Evolutionary conservation across 352 stramenopile species (phyloP).

Genomic region (Phytophthora pistaciae): DNA sequence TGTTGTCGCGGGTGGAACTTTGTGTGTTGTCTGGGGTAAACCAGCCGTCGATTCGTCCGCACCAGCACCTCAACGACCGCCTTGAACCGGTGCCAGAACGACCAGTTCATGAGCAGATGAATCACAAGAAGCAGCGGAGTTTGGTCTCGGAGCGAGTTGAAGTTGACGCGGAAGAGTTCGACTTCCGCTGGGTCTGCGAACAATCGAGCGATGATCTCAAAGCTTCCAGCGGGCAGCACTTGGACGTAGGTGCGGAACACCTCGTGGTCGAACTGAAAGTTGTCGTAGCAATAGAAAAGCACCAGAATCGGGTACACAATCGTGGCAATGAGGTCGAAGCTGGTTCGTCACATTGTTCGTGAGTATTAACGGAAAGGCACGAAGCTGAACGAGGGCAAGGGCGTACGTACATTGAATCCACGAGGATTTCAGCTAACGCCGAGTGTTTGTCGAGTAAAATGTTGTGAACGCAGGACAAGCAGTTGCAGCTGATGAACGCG

Average conservation of each 20-base stretch:
- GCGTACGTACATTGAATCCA: slow-evolving; percentile 54
- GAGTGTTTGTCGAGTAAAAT: slow-evolving; percentile 38
- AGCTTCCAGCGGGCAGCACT: slow-evolving; percentile 26
- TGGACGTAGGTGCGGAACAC: slow-evolving; percentile 31
- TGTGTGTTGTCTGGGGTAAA: slow-evolving; percentile 34
- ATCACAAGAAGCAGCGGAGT: slow-evolving; percentile 33
- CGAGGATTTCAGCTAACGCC: slow-evolving; percentile 39
- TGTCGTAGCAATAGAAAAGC: slow-evolving; percentile 39
- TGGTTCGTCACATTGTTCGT: slow-evolving; percentile 4
- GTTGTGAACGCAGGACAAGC: slow-evolving; percentile 27
- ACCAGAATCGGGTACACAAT: slow-evolving; percentile 43
- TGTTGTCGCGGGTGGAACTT: slow-evolving; percentile 16
- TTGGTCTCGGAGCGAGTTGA: slow-evolving; percentile 41
- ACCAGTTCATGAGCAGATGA: slow-evolving; percentile 39
- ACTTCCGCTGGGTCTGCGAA: slow-evolving; percentile 45
- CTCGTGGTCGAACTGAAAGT: slow-evolving; percentile 45
- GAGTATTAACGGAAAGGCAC: background rate
- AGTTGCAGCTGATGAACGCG: slow-evolving; percentile 35
- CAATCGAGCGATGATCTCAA: slow-evolving; percentile 42
- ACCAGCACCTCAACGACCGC: slow-evolving; percentile 25
- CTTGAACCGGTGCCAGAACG: slow-evolving; percentile 34
- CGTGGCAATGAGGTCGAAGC: slow-evolving; percentile 49
- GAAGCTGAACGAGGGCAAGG: background rate
- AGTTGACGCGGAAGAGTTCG: slow-evolving; percentile 37
- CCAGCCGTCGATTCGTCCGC: slow-evolving; percentile 27